Percentiles rank a stretch among this genome's conserved stretches.
Evolutionary conservation across 2,329 filamentous ascomycete species (phyloP).

Genomic region (Lizonia empirigonia): DNA sequence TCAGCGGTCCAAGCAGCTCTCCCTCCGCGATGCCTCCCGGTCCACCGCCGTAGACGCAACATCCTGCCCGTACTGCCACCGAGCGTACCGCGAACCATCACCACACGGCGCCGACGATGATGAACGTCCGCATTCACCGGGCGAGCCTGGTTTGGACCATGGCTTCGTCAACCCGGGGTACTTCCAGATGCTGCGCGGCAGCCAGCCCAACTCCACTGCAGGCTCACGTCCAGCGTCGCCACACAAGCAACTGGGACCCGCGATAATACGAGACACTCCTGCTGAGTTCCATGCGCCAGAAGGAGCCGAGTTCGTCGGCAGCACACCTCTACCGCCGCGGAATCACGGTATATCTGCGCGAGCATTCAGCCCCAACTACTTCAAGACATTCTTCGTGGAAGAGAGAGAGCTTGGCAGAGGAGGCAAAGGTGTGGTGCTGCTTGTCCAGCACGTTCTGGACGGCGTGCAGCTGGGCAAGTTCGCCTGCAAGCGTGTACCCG

Average conservation of each 20-base stretch:
- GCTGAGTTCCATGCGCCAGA: constrained; percentile 51
- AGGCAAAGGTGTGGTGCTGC: constrained; percentile 89
- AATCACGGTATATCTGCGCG: constrained; percentile 77
- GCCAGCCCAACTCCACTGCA: constrained; percentile 58
- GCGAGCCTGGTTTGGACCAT: constrained; percentile 52
- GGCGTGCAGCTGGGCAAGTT: constrained; percentile 87
- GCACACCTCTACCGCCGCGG: constrained; percentile 48
- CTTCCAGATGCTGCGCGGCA: constrained; percentile 85
- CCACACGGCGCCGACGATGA: constrained; percentile 39
- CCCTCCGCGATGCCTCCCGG: constrained; percentile 69
- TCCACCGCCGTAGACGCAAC: constrained; percentile 61
- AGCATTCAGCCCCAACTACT: constrained; percentile 92
- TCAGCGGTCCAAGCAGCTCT: constrained; percentile 80
- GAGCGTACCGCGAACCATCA: constrained; percentile 63
- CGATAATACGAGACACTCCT: constrained; percentile 30
- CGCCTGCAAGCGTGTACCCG: constrained; percentile 95
- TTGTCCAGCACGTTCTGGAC: constrained; percentile 93
- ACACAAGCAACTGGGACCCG: constrained; percentile 51
- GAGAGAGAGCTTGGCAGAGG: constrained; percentile 85
- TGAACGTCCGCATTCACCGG: constrained; percentile 40
- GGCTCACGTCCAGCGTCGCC: constrained; percentile 56
- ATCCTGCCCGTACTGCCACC: constrained; percentile 91
- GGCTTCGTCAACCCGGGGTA: constrained; percentile 90
- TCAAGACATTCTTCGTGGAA: constrained; percentile 89
- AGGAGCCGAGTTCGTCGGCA: constrained; percentile 57